phyloP scores from a whole-genome alignment of 2,329 filamentous ascomycete genomes.

The Aspergillus quadricinctus region DNA sequence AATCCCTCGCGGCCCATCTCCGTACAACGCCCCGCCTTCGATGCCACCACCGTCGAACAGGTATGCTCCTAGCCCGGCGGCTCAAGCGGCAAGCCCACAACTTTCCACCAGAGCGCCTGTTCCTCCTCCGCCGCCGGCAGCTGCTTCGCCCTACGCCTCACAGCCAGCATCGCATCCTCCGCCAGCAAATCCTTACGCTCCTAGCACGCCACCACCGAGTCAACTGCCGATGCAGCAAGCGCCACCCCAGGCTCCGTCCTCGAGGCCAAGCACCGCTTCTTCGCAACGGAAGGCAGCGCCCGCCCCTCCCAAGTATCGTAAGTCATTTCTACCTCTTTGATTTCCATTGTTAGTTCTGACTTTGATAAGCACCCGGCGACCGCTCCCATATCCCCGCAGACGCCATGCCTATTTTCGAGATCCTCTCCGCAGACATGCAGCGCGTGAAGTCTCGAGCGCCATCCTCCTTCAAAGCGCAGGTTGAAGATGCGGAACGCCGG shows the following conservation, averaged over 20 bases:
- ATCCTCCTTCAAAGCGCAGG: slow-evolving; percentile 78
- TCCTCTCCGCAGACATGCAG: slow-evolving; percentile 79
- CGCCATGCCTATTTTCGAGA: slow-evolving; percentile 74
- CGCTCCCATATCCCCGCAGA: slow-evolving; percentile 78
- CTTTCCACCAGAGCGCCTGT: slow-evolving; percentile 45
- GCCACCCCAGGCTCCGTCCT: slow-evolving; percentile 36
- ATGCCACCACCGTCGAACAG: slow-evolving; percentile 66
- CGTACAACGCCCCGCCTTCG: slow-evolving; percentile 76
- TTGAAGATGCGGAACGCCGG: slow-evolving; percentile 90
- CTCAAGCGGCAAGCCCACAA: slow-evolving; percentile 49
- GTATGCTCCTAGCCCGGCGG: slow-evolving; percentile 65
- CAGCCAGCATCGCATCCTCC: slow-evolving; percentile 35
- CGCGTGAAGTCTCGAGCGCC: slow-evolving; percentile 83
- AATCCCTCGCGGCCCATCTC: slow-evolving; percentile 70
- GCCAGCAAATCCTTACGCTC: slow-evolving; percentile 41
- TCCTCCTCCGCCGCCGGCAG: slow-evolving; percentile 43
- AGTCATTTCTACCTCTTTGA: slow-evolving; percentile 28
- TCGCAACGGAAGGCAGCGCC: slow-evolving; percentile 47
- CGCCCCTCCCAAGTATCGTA: slow-evolving; percentile 63
- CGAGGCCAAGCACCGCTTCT: slow-evolving; percentile 46
- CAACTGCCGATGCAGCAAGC: slow-evolving; percentile 25
- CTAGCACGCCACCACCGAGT: slow-evolving; percentile 45
- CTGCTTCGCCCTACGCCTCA: slow-evolving; percentile 57
- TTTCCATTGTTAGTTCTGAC: slow-evolving; percentile 10
- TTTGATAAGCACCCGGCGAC: slow-evolving; percentile 61